phyloP scores from a whole-genome alignment of 306 rosid genomes.

The Cyclanthera cordifolia region DNA sequence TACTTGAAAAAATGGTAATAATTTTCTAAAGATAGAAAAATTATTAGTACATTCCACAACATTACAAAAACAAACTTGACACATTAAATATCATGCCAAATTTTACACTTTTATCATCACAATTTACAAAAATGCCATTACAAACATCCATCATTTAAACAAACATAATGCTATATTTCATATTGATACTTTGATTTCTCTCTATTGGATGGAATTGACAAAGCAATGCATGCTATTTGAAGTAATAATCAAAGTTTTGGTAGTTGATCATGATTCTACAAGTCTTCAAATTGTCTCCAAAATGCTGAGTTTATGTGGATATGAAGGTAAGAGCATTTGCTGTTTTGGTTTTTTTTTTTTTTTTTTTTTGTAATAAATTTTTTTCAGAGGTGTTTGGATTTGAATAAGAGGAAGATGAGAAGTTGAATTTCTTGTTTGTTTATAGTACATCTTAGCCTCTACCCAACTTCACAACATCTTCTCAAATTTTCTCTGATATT shows the following conservation, averaged over 20 bases:
- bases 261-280: constrained; percentile 27
- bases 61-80: not conserved
- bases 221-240: not conserved
- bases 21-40: not conserved
- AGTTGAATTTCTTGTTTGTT: too few species aligned
- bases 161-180: not conserved
- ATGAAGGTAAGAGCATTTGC: constrained; percentile 31
- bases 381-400: too few species aligned
- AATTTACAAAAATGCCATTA: not conserved
- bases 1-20: not conserved
- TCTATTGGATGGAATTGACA: not conserved
- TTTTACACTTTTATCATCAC: not conserved
- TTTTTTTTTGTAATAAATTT: too few species aligned
- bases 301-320: constrained; percentile 26
- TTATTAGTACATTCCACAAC: not conserved
- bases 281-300: constrained; percentile 19
- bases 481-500: too few species aligned
- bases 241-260: constrained; percentile 25
- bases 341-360: not conserved
- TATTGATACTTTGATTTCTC: not conserved
- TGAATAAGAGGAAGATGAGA: too few species aligned
- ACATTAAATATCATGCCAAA: not conserved
- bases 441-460: too few species aligned
- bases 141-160: not conserved
- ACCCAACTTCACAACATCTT: too few species aligned